Percentiles rank a stretch among this genome's conserved stretches.
These are phyloP conservation scores for Salvia sclarea DNA, from an alignment of 305 asterid genomes.

Conservation along the genomic window DNA sequence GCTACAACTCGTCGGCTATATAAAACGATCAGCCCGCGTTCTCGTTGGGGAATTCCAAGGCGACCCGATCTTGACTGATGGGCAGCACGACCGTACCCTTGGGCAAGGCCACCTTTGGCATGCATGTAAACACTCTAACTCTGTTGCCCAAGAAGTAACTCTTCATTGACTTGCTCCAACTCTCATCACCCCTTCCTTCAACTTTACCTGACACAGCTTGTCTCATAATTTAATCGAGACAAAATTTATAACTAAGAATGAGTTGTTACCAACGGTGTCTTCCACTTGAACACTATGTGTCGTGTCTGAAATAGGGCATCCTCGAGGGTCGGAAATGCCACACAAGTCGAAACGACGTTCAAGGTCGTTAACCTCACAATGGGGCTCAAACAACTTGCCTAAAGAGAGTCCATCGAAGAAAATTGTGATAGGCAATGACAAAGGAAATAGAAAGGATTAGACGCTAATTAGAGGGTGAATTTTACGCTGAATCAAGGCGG, in stretches of 20 bases:
- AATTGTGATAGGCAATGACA: background rate
- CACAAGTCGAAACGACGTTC: slow-evolving; percentile 30
- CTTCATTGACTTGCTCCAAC: background rate
- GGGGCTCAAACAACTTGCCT: slow-evolving; percentile 33
- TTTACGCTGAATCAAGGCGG: slow-evolving; percentile 37
- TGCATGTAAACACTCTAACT: slow-evolving; percentile 44
- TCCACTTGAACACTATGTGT: too few species aligned
- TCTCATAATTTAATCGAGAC: background rate
- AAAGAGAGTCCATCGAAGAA: background rate
- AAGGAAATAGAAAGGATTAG: background rate
- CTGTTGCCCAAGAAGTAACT: slow-evolving; percentile 43
- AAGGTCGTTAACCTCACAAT: slow-evolving; percentile 26
- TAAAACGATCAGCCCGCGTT: too few species aligned
- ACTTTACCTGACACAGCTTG: too few species aligned
- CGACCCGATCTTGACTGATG: slow-evolving; percentile 37
- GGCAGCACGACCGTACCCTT: slow-evolving; percentile 48
- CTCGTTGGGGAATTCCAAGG: slow-evolving; percentile 46
- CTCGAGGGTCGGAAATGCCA: slow-evolving; percentile 21
- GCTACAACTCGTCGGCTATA: too few species aligned
- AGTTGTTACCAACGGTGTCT: background rate
- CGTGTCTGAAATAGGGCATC: too few species aligned
- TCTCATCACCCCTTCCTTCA: background rate
- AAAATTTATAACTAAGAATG: background rate
- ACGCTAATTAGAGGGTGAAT: background rate
- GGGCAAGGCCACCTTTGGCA: slow-evolving; percentile 43